Evolutionary conservation across 352 stramenopile genomes (phyloP).

Genomic region (Phytophthora pluvialis): DNA sequence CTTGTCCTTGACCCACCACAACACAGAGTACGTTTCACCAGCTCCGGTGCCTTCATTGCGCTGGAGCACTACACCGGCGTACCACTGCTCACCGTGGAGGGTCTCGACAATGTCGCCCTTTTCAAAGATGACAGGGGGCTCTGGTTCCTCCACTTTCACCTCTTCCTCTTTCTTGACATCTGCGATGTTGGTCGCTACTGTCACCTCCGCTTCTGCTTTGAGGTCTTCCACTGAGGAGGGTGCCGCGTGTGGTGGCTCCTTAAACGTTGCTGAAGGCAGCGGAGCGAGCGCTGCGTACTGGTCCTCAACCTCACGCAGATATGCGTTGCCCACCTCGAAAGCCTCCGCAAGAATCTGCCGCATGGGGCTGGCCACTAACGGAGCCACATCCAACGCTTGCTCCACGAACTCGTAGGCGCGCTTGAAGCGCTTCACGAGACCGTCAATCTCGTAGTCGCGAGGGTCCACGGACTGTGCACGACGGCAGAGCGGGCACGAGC

Average conservation of each 20-base stretch:
- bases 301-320: constrained; percentile 55
- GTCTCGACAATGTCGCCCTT: constrained; percentile 77
- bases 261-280: constrained; percentile 22
- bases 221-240: background rate
- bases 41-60: constrained; percentile 50
- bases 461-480: constrained; percentile 78
- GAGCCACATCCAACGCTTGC: constrained; percentile 49
- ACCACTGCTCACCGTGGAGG: constrained; percentile 59
- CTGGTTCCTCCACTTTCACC: constrained; percentile 4
- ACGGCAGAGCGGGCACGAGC: constrained; percentile 75
- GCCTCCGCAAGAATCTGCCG: constrained; percentile 71
- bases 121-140: constrained; percentile 39
- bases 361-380: constrained; percentile 67
- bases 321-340: constrained; percentile 62
- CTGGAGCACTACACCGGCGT: constrained; percentile 68
- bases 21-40: constrained; percentile 68
- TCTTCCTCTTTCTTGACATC: constrained; percentile 4
- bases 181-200: background rate
- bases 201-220: constrained; percentile 6
- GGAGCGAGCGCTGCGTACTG: constrained; percentile 65
- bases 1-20: constrained; percentile 86
- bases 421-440: constrained; percentile 79
- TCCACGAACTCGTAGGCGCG: constrained; percentile 72
- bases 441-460: constrained; percentile 83
- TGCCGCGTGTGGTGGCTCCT: constrained; percentile 5